Base-by-base conservation (phyloP, 1,284 basidiomycete species). In the Rhodotorula mucilaginosa region DNA sequence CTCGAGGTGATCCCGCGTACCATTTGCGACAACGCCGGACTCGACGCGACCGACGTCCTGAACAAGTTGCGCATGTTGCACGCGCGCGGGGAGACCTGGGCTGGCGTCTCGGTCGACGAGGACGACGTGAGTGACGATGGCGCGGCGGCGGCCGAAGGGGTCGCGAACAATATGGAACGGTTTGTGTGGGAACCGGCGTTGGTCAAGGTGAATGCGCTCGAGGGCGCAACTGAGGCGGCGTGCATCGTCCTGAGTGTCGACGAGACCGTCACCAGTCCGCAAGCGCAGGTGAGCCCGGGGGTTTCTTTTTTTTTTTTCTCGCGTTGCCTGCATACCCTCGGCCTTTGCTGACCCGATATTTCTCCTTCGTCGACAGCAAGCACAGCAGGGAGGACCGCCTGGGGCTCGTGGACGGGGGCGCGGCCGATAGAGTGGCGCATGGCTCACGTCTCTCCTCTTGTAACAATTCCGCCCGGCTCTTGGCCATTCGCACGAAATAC, bases 111-210 rank as follows among this genome's bases (percentile, higher is more conserved):
- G 79, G 93, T 99, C 47, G 94, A 99, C 72, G 89, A 90, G 16
- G 69, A 46, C 47, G 94, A 98, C 72, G 89, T 89, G 19, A 91
- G 95, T 62, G 57, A 58, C 29, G 57, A 19, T 19, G 57, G 29
- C 13, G 56, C 26, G n/a, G 29, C 26, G 26, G 18, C 26, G n/a
- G 56, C 57, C 19, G 31, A 31, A 29, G 91, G 92, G 23, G 92
- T 98, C 34, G 88, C 92, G 66, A 89, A 99, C 83, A 97, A 98
- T 82, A 90, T 98, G 89, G 91, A 93, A 71, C 74, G 90, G 63
- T 99, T 98, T 80, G 95, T 99, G 13, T 99, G 97, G 96, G 97
- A 99, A 81, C 96, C 97, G 21, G 90, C 90, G 75, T 84, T 99
- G 67, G 92, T 99, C 79, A 98, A 99, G 84, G 85, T 90, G 71